Conservation (phyloP, 345 rosid genomes). For the Boechera divaricarpa region DNA sequence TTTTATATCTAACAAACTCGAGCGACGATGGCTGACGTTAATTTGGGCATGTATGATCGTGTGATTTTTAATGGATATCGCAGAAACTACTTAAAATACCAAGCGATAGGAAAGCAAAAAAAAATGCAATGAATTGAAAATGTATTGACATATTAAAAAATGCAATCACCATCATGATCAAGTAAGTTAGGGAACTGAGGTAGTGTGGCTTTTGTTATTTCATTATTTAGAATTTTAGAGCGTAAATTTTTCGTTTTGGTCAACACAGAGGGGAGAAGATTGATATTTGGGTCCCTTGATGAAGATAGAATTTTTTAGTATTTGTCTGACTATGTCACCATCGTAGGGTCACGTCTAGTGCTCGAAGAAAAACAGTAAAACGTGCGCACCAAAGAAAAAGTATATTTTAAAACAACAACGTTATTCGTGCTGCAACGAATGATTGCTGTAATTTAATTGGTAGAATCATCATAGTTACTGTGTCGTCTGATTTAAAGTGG, state of each 20-base stretch:
- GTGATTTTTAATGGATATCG: not conserved
- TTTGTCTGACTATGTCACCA: not conserved
- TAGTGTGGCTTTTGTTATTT: not conserved
- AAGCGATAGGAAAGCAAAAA: too few relatives aligned
- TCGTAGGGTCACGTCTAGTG: not conserved
- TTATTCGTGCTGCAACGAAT: not conserved
- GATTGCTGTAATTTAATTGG: not conserved
- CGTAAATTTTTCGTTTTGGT: not conserved
- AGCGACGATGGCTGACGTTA: not conserved
- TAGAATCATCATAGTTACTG: not conserved
- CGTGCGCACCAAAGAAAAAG: slow-evolving; percentile 25
- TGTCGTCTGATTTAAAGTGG: not conserved
- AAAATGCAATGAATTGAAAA: too few relatives aligned
- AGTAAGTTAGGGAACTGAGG: not conserved
- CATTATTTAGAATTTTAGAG: too few relatives aligned
- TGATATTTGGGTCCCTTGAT: slow-evolving; percentile 15
- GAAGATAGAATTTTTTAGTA: not conserved
- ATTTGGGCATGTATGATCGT: not conserved
- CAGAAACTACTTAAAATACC: not conserved
- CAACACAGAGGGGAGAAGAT: not conserved
- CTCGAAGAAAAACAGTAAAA: not conserved
- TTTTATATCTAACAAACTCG: too few relatives aligned
- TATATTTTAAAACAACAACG: slow-evolving; percentile 14
- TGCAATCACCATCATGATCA: too few relatives aligned
- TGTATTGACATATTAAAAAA: too few relatives aligned